These are phyloP conservation scores for Bauhinia variegata DNA, from an alignment of 306 rosid genomes.

Conservation along the genomic window DNA sequence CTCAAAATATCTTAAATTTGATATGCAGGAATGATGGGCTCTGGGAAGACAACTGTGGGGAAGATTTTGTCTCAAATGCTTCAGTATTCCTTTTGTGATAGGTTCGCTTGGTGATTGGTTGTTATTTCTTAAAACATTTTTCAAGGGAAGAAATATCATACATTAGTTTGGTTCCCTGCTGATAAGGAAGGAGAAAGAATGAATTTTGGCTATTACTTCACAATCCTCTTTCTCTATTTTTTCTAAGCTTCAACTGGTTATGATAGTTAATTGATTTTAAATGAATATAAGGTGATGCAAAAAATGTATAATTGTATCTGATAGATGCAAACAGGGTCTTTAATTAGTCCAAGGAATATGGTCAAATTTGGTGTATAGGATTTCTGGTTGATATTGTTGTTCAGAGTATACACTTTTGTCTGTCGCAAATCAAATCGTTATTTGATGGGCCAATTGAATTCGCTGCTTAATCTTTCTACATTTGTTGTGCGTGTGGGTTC, in stretches of 20 bases:
- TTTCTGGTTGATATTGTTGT: conserved; percentile 29
- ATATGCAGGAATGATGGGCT: conserved; percentile 98
- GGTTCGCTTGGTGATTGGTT: conserved; percentile 57
- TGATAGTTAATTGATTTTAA: conserved; percentile 16
- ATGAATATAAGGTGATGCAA: conserved; percentile 5
- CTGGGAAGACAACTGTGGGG: conserved; percentile 98
- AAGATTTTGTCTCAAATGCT: conserved; percentile 79
- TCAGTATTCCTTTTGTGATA: conserved; percentile 75
- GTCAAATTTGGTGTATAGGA: conserved; percentile 23
- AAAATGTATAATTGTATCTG: conserved; percentile 17
- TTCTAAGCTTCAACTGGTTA: conserved; percentile 26
- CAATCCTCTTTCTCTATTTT: conserved; percentile 11
- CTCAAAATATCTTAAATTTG: conserved; percentile 35
- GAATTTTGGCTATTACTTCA: conserved; percentile 11
- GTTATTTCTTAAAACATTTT: not conserved
- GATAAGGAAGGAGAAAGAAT: conserved; percentile 19
- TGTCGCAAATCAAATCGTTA: conserved; percentile 18
- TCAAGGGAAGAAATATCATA: not conserved
- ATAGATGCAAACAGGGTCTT: conserved; percentile 27
- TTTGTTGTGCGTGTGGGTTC: conserved; percentile 38
- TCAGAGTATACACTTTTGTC: conserved; percentile 4
- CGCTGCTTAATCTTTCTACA: conserved; percentile 37
- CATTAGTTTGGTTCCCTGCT: conserved; percentile 1
- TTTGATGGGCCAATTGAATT: conserved; percentile 12
- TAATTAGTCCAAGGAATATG: conserved; percentile 21